A percentile compares a stretch with the other conserved stretches of the same genome.
These are phyloP conservation scores for Lycium barbarum DNA, from an alignment of 257 asterid species.

Conservation along the genomic window DNA sequence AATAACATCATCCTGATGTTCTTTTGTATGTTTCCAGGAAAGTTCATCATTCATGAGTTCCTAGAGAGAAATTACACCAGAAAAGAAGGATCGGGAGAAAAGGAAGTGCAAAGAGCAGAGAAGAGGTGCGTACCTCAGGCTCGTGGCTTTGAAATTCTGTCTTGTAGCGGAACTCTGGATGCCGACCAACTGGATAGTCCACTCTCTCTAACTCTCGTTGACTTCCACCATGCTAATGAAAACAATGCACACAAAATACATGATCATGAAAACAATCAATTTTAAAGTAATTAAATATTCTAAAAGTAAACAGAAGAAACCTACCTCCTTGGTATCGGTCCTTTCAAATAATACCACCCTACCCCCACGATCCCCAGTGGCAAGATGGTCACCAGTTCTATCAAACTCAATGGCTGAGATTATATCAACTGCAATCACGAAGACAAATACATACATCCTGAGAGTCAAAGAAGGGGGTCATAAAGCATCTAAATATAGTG, in stretches of 20 bases:
- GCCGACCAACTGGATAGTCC: slow-evolving; percentile 72
- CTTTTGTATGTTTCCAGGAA: slow-evolving; percentile 23
- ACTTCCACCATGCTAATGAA: slow-evolving; percentile 69
- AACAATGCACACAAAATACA: slow-evolving; percentile 5
- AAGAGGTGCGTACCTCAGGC: slow-evolving; percentile 79
- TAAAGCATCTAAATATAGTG: not conserved
- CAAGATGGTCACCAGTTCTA: slow-evolving; percentile 68
- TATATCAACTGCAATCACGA: slow-evolving; percentile 70
- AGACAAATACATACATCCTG: not conserved
- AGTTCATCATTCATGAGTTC: slow-evolving; percentile 20
- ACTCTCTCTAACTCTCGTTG: slow-evolving; percentile 82
- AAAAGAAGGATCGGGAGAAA: not conserved
- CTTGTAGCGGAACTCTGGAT: slow-evolving; percentile 96
- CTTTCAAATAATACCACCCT: slow-evolving; percentile 68
- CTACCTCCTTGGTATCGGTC: slow-evolving; percentile 59
- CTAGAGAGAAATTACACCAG: slow-evolving; percentile 21
- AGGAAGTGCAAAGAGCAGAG: slow-evolving; percentile 4
- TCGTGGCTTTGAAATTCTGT: slow-evolving; percentile 99
- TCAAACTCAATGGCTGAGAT: slow-evolving; percentile 75
- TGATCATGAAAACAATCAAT: not conserved
- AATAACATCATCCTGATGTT: slow-evolving; percentile 15
- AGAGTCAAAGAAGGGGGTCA: not conserved
- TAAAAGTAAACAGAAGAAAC: slow-evolving; percentile 28
- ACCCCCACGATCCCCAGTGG: slow-evolving; percentile 73
- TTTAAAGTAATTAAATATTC: not conserved